These are phyloP conservation scores for Saturnispora galanensis DNA, from an alignment of 805 yeast species.

Conservation along the genomic window DNA sequence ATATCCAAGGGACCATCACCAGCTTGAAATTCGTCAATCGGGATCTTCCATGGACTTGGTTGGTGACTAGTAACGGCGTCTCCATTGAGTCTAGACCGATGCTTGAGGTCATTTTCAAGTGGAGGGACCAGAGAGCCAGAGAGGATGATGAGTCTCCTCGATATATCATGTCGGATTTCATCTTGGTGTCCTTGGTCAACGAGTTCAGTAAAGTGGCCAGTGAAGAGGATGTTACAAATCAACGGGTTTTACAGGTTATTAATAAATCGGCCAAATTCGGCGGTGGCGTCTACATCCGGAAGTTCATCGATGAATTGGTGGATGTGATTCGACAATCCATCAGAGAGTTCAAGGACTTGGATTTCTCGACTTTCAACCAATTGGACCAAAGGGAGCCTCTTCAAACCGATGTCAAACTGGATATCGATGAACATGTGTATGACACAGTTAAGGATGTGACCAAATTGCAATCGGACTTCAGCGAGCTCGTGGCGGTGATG, in stretches of 20 bases:
- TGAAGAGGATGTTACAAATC: slow-evolving; percentile 44
- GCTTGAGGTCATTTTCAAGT: slow-evolving; percentile 52
- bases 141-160: slow-evolving; percentile 74
- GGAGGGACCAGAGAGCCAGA: slow-evolving; percentile 80
- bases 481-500: neutral
- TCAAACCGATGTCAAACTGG: slow-evolving; percentile 13
- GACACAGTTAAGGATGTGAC: slow-evolving; percentile 19
- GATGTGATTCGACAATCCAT: slow-evolving; percentile 40
- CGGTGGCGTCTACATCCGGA: slow-evolving; percentile 34
- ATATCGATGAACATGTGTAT: slow-evolving; percentile 12
- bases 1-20: slow-evolving; percentile 26
- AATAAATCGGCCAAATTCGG: slow-evolving; percentile 38
- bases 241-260: slow-evolving; percentile 41
- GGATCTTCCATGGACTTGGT: slow-evolving; percentile 55
- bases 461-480: slow-evolving; percentile 17
- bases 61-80: slow-evolving; percentile 58
- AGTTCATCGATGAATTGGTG: slow-evolving; percentile 47
- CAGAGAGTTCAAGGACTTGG: slow-evolving; percentile 15
- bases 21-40: slow-evolving; percentile 33
- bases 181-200: slow-evolving; percentile 47
- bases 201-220: slow-evolving; percentile 20
- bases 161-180: slow-evolving; percentile 74
- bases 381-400: no score
- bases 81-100: slow-evolving; percentile 43
- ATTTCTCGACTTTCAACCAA: slow-evolving; percentile 25